A percentile compares a stretch with the other conserved stretches of the same genome.
phyloP scores from a whole-genome alignment of 192 early-diverging fungal species.

The Linnemannia zychae region DNA sequence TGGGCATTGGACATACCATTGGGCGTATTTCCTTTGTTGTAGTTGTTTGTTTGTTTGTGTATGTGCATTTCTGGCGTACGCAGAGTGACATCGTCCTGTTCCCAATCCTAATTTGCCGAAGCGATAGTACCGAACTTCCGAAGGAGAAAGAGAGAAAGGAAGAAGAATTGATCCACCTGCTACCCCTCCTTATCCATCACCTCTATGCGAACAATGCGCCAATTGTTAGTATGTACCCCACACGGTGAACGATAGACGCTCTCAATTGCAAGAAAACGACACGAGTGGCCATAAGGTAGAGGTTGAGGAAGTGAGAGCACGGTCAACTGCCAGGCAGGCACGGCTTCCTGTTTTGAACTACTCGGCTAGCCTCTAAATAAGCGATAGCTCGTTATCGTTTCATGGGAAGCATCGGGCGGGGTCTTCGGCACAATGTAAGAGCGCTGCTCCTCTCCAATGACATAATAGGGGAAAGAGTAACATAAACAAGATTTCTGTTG shows the following conservation, averaged over 20 bases:
- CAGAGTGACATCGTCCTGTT: neutral
- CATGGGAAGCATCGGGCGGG: constrained; percentile 4
- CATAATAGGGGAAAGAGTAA: neutral
- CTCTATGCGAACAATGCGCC: neutral
- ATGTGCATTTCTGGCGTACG: neutral
- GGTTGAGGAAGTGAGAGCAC: neutral
- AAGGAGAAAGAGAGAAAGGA: neutral
- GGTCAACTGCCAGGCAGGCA: neutral
- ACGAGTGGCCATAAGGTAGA: neutral
- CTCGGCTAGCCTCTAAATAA: constrained; percentile 5
- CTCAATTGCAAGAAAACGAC: neutral
- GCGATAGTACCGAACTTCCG: neutral
- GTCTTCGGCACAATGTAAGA: constrained; percentile 1
- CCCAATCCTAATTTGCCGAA: neutral
- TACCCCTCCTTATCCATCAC: neutral
- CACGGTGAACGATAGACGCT: no score
- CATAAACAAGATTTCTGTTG: neutral
- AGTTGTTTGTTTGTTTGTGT: neutral
- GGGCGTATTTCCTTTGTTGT: neutral
- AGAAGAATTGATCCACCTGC: neutral
- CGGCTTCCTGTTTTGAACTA: constrained; percentile 4
- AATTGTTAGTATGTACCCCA: neutral
- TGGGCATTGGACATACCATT: neutral
- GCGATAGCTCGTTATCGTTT: neutral
- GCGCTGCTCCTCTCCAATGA: neutral